Conservation (phyloP, 2,329 filamentous ascomycete genomes). For the Trichoderma simmonsii region DNA sequence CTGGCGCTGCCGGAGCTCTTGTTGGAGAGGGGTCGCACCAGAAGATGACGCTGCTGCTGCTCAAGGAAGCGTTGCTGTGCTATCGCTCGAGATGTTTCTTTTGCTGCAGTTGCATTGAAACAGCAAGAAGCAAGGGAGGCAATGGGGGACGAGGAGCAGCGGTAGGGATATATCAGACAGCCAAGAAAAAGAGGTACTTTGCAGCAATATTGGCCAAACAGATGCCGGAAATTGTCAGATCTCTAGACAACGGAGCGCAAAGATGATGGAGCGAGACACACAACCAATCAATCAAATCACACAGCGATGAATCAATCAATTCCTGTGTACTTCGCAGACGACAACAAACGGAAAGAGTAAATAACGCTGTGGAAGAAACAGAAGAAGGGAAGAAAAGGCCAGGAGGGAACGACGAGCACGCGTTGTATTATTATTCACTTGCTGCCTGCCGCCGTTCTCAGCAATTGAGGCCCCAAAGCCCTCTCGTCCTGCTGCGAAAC, state of each 20-base stretch:
- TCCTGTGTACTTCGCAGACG: constrained; percentile 16
- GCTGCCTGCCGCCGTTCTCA: neutral
- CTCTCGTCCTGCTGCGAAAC: neutral
- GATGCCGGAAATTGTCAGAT: constrained; percentile 14
- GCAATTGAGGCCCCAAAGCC: neutral
- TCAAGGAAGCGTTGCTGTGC: neutral
- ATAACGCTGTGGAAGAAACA: constrained; percentile 11
- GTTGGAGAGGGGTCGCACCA: neutral
- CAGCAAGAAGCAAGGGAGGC: neutral
- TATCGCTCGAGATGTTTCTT: neutral
- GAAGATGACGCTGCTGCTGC: neutral
- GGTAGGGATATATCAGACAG: constrained; percentile 3
- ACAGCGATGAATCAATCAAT: constrained; percentile 5
- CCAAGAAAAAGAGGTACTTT: neutral
- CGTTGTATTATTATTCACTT: neutral
- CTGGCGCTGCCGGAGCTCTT: neutral
- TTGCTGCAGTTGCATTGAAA: neutral
- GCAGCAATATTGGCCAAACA: constrained; percentile 10
- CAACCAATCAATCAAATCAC: constrained; percentile 18
- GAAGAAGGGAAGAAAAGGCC: neutral
- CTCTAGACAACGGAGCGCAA: neutral
- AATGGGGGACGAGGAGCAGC: neutral
- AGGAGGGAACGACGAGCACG: neutral
- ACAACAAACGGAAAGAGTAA: constrained; percentile 7
- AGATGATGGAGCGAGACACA: neutral